Evolutionary conservation across 495 filamentous ascomycete genomes (phyloP), one percentile per base, ranked within the genome.

Genomic region (Tetracladium marchalianum): DNA sequence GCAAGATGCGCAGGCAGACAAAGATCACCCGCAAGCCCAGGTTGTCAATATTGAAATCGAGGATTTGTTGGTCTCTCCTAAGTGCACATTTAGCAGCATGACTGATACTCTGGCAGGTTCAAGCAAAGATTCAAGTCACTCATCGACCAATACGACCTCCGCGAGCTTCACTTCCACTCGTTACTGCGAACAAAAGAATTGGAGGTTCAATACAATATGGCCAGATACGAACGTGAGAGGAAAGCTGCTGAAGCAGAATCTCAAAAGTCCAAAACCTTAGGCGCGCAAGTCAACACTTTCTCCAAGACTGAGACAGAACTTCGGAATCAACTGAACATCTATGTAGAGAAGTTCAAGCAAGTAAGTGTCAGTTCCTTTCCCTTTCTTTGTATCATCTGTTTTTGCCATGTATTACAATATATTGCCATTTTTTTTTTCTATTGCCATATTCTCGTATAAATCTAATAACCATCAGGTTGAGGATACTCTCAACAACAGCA

Each of bases 291-390:
- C 22, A 85, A 87, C 35, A 95, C 93, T 0, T 97, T 97, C 62
- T 88, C 89, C 11, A 89, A 96, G 63, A 97, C 92, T 5, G 92
- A 98, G 65, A 81, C 82, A 22, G 92, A 98, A 57, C 72, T 98
- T 42, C 72, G 92, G 41, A 93, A 85, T 56, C 92, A 98, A 61
- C 78, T 98, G 53, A 97, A 95, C 63, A 92, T 97, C 53, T 98
- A 98, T 53, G 93, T 97, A 8, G 92, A 98, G 63, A 98, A 98
- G 65, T 98, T 97, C 69, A 97, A 97, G 69, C 92, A 98, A 85
- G 92, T 96, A 80, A 62, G 80, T 61, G 11, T 32, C 24, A 31
- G 27, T 19, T 4, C 22, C 3, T 47, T 16, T 39, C 17, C 33
- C 33, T 46, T n/a, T 31, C 16, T 19, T 44, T 40, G 54, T 51